Evolutionary conservation across 2,329 filamentous ascomycete species (phyloP), one percentile per base, ranked within the genome.

Genomic region (Aspergillus fijiensis): DNA sequence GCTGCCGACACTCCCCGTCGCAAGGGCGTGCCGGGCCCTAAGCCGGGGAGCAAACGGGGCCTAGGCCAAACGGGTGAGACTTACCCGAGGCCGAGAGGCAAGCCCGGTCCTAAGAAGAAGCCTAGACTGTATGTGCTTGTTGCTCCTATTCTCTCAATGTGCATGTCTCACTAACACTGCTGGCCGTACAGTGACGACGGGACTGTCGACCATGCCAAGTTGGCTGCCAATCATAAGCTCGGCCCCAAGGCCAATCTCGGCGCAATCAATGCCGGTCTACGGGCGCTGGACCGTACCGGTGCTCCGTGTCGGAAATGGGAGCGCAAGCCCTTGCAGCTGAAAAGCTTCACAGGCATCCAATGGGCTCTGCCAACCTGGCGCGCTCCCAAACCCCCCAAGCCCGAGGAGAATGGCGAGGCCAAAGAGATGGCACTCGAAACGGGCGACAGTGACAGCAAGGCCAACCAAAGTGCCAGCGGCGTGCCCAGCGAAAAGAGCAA

Each of bases 31-130:
- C 89, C 92, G 75, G 85, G 89, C 65, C 84, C 86, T 23, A 89
- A 89, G 68, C 82, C 85, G 45, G 85, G 82, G 58, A 82, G 81
- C 60, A 89, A 90, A 78, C 82, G 87, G 72, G 77, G 78, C 62
- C 74, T 76, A 60, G 78, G 76, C 70, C 81, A 78, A 76, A 79
- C 74, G 70, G 77, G 79, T 70, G 90, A 93, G 64, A 82, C 81
- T 35, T 72, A 80, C 27, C 81, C 88, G n/a, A 92, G 90, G 76
- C 82, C 88, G 57, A 83, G 91, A 73, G 90, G 90, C 73, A 96
- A 96, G 80, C 94, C 95, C 6, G 94, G 94, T 6, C 94, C 94
- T 0, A 98, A 97, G 85, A 96, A 97, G 86, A 96, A 96, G 81
- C 88, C 90, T 66, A 88, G 90, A 83, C 79, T 96, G 94, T 97